Percentiles rank a stretch among this genome's conserved stretches.
Evolutionary conservation across 768 basidiomycete genomes (phyloP).

Genomic region (Leucocoprinus leucothites): DNA sequence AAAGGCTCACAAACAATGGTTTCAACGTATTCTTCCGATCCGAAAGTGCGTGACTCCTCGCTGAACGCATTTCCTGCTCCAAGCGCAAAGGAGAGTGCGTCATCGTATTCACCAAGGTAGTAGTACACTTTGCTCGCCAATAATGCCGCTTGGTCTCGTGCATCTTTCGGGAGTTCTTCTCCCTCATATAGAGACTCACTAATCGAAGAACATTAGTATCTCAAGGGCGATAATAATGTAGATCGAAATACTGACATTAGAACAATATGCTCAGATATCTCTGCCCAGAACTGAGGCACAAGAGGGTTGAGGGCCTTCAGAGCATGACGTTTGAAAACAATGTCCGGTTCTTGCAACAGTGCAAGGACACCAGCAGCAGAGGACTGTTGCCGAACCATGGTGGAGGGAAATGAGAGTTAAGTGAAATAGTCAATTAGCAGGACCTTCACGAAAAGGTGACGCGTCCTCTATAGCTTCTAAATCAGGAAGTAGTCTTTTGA

Average conservation of each 20-base stretch:
- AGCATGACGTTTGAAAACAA: slow-evolving; percentile 87
- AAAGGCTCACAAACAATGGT: slow-evolving; percentile 83
- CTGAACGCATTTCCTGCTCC: slow-evolving; percentile 88
- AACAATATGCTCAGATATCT: slow-evolving; percentile 93
- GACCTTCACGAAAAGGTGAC: slow-evolving; percentile 33
- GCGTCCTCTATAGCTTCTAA: slow-evolving; percentile 31
- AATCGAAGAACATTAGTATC: slow-evolving; percentile 14
- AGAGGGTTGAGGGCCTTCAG: slow-evolving; percentile 78
- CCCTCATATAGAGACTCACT: slow-evolving; percentile 92
- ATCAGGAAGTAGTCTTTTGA: slow-evolving; percentile 15
- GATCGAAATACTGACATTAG: slow-evolving; percentile 62
- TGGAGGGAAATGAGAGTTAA: slow-evolving; percentile 21
- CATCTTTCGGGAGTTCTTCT: slow-evolving; percentile 66
- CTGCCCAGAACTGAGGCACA: slow-evolving; percentile 96
- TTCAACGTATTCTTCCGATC: slow-evolving; percentile 86
- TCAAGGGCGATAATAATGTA: slow-evolving; percentile 7
- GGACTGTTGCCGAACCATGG: slow-evolving; percentile 75
- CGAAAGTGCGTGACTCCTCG: slow-evolving; percentile 57
- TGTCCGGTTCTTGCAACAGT: slow-evolving; percentile 85
- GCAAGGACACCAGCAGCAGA: slow-evolving; percentile 90
- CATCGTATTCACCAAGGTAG: slow-evolving; percentile 93
- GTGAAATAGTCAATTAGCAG: slow-evolving; percentile 15
- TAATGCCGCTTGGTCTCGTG: slow-evolving; percentile 82
- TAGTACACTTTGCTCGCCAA: slow-evolving; percentile 99
- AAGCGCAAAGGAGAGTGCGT: slow-evolving; percentile 93